Evolutionary conservation across 768 basidiomycete species (phyloP), one percentile per base, ranked within the genome.

Genomic region (Rhizopogon sp.): DNA sequence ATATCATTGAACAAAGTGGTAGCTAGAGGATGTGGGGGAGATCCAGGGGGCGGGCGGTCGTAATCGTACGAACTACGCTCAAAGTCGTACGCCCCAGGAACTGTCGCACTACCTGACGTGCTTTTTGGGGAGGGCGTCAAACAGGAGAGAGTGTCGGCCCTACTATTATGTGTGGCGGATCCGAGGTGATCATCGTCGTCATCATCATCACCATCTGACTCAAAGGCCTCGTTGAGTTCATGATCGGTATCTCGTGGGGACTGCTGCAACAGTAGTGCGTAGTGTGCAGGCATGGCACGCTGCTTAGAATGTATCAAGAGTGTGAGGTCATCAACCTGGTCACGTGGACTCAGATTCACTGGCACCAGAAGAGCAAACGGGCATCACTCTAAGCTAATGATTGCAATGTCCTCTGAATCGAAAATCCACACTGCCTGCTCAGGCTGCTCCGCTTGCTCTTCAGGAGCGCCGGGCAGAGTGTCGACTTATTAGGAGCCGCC

Each of bases 161-260:
- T 25, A 25, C 25, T 25, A 33, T 74, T 76, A 44, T 76, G 71
- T 41, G 73, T 76, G 3, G 75, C 72, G 28, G 74, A 63, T 54
- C 25, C 25, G 25, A 67, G 66, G 20, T 50, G 41, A 39, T 54
- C 8, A 5, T 28, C 52, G n/a, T 62, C 60, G n/a, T 62, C 60
- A 52, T 75, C 66, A 11, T 70, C 66, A 7, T 79, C 75, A 25
- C 80, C 77, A 54, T 85, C 82, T 31, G 79, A 77, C 6, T 75
- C 87, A 60, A 93, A 93, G 1, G 90, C 86, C 33, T 85, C 90
- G 62, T 89, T 81, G 65, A 93, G 81, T 69, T 92, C 90, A 58
- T 79, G 75, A 51, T 76, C 75, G 29, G 72, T 71, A 50, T 72
- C 67, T 45, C 75, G 76, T 43, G 74, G 69, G 66, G 75, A 74